Evolutionary conservation across 2,329 filamentous ascomycete genomes (phyloP).

Genomic region (Cordyceps cicadae): DNA sequence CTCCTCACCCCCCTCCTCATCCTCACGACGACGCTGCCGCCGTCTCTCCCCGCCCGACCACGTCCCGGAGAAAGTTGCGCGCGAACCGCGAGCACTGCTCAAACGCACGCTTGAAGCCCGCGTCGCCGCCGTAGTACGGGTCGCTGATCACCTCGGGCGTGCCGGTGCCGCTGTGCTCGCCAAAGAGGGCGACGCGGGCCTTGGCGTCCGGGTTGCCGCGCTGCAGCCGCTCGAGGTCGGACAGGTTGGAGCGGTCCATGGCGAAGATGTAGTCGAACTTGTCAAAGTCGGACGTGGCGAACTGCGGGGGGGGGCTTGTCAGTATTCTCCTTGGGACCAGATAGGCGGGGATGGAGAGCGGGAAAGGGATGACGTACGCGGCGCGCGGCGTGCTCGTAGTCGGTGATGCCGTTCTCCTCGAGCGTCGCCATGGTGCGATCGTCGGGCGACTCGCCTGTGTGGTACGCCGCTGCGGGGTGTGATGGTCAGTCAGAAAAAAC

Average conservation of each 20-base stretch:
- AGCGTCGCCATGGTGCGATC: constrained; percentile 76
- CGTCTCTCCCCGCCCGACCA: constrained; percentile 23
- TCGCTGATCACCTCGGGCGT: constrained; percentile 69
- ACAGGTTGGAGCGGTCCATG: constrained; percentile 82
- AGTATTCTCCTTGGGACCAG: no score
- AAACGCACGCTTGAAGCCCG: constrained; percentile 80
- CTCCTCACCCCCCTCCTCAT: not conserved
- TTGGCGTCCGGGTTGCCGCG: constrained; percentile 48
- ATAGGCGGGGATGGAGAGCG: not conserved
- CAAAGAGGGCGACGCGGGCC: constrained; percentile 72
- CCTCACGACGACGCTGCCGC: not conserved
- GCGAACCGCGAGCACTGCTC: constrained; percentile 74
- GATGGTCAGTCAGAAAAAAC: not conserved
- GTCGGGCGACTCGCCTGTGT: constrained; percentile 69
- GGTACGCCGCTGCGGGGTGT: constrained; percentile 59
- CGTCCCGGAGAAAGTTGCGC: constrained; percentile 61
- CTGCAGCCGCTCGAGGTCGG: constrained; percentile 56
- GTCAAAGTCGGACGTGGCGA: constrained; percentile 62
- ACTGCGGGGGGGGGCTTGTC: no score
- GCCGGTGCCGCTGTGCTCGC: constrained; percentile 63
- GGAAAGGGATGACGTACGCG: constrained; percentile 42
- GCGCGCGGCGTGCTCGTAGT: constrained; percentile 70
- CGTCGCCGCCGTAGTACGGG: constrained; percentile 82
- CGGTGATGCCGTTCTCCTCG: constrained; percentile 61
- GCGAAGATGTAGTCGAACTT: constrained; percentile 89